A percentile compares a stretch with the other conserved stretches of the same genome.
Conservation (phyloP, 352 stramenopile species). For the Phytophthora cactorum region DNA sequence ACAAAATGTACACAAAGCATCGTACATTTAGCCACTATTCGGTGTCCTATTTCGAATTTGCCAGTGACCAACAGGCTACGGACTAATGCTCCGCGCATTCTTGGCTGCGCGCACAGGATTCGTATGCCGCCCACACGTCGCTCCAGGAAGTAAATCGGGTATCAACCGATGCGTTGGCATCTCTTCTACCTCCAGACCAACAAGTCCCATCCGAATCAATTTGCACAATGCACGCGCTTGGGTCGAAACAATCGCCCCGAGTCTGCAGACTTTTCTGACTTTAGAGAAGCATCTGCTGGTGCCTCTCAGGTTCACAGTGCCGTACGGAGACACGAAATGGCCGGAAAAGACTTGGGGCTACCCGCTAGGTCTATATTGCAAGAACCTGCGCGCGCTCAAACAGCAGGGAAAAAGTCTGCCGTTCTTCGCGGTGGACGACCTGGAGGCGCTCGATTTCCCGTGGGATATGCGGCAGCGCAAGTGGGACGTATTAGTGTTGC, state of each 20-base stretch:
- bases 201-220: slow-evolving; percentile 5
- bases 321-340: slow-evolving; percentile 34
- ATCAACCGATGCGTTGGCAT: slow-evolving; percentile 2
- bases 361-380: slow-evolving; percentile 42
- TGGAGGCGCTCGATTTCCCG: slow-evolving; percentile 44
- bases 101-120: slow-evolving; percentile 14
- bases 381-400: slow-evolving; percentile 21
- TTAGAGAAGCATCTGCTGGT: slow-evolving; percentile 45
- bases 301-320: slow-evolving; percentile 46
- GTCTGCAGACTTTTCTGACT: slow-evolving; percentile 38
- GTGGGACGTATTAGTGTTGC: slow-evolving; percentile 47
- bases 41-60: background rate
- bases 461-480: slow-evolving; percentile 50
- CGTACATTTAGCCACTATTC: background rate
- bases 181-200: slow-evolving; percentile 6
- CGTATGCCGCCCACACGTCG: slow-evolving; percentile 7
- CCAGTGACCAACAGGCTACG: background rate
- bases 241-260: slow-evolving; percentile 26
- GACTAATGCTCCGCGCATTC: slow-evolving; percentile 19
- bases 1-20: too few species aligned
- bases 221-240: slow-evolving; percentile 24
- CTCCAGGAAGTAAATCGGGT: background rate
- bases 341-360: slow-evolving; percentile 43
- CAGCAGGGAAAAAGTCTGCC: slow-evolving; percentile 16
- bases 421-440: slow-evolving; percentile 35